Conservation (phyloP, 805 yeast genomes). For the Ogataea parapolymorpha region DNA sequence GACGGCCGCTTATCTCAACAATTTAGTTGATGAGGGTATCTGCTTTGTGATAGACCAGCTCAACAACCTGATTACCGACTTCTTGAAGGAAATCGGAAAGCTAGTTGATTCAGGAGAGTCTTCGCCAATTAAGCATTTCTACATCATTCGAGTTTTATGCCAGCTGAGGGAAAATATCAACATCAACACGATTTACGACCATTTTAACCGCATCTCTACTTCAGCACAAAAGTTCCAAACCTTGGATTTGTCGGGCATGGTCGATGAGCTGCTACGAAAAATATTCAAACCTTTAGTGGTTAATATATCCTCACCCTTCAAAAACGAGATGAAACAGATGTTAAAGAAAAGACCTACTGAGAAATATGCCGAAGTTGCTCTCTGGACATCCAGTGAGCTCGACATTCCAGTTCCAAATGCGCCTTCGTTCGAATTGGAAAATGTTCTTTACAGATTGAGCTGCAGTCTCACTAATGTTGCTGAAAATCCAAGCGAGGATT, state of each 20-base stretch:
- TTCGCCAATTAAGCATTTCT: constrained; percentile 22
- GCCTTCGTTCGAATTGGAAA: constrained; percentile 24
- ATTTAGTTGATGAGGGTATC: constrained; percentile 18
- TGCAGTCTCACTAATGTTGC: constrained; percentile 13
- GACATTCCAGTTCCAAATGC: constrained; percentile 18
- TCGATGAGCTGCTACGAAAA: constrained; percentile 15
- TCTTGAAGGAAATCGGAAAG: constrained; percentile 14
- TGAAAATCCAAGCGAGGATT: constrained; percentile 22
- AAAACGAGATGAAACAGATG: constrained; percentile 7
- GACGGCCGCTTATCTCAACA: constrained; percentile 11
- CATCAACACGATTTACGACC: constrained; percentile 14
- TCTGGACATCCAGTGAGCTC: constrained; percentile 19
- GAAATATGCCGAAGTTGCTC: constrained; percentile 18
- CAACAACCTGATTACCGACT: constrained; percentile 16
- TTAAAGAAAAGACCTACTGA: constrained; percentile 11
- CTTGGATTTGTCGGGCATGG: constrained; percentile 13
- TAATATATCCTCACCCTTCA: constrained; percentile 9
- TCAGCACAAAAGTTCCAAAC: constrained; percentile 4
- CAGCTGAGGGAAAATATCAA: constrained; percentile 25
- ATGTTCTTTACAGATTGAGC: constrained; percentile 20
- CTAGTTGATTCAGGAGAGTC: background rate
- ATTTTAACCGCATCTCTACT: constrained; percentile 8
- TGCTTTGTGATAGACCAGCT: constrained; percentile 11
- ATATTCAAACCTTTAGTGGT: constrained; percentile 13
- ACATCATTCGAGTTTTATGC: constrained; percentile 24